Evolutionary conservation across 768 basidiomycete species (phyloP).

Genomic region (Tulasnella sp.): DNA sequence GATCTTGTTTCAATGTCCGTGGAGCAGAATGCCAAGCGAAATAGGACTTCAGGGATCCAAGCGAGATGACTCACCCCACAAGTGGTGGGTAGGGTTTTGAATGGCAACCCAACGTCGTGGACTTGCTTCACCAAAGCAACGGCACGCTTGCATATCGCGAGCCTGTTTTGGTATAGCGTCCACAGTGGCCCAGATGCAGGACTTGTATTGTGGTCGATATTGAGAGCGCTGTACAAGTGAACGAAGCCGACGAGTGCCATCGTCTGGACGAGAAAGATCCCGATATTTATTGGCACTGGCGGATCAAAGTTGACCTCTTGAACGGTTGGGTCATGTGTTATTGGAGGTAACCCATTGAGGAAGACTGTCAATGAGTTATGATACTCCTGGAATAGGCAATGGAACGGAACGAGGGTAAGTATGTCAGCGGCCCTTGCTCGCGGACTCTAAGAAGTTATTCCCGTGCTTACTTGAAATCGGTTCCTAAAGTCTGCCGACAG

Average conservation of each 20-base stretch:
- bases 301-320: slow-evolving; percentile 16
- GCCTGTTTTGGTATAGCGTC: slow-evolving; percentile 19
- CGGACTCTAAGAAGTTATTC: background rate
- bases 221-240: slow-evolving; percentile 22
- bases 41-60: background rate
- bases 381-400: slow-evolving; percentile 5
- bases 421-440: background rate
- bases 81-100: slow-evolving; percentile 11
- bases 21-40: background rate
- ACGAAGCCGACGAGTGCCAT: slow-evolving; percentile 15
- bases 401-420: background rate
- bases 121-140: slow-evolving; percentile 11
- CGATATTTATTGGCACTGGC: slow-evolving; percentile 8
- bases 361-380: slow-evolving; percentile 9
- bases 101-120: background rate
- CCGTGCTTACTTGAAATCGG: slow-evolving; percentile 11
- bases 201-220: background rate
- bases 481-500: slow-evolving; percentile 15
- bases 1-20: too few species aligned
- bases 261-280: slow-evolving; percentile 16
- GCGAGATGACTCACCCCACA: slow-evolving; percentile 26
- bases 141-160: slow-evolving; percentile 17
- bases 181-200: background rate
- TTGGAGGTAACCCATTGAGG: slow-evolving; percentile 17
- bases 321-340: background rate